These are phyloP conservation scores for Mycena epipterygia DNA, from an alignment of 768 basidiomycete species.

Conservation along the genomic window DNA sequence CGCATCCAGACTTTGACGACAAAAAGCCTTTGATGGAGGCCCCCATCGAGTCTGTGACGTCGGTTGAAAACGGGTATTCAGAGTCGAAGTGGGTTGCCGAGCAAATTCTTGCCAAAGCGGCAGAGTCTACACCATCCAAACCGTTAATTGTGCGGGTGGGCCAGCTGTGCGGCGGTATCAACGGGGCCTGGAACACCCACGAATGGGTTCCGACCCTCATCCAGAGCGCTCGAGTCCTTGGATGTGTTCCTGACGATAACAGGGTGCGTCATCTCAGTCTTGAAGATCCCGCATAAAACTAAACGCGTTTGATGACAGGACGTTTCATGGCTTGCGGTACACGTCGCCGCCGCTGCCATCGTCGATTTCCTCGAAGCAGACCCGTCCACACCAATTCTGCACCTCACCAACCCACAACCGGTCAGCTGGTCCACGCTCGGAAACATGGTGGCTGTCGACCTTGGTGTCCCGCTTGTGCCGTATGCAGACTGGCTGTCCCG, in stretches of 20 bases:
- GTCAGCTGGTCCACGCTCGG: conserved; percentile 25
- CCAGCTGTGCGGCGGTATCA: conserved; percentile 50
- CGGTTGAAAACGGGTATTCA: conserved; percentile 46
- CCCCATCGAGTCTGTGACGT: conserved; percentile 32
- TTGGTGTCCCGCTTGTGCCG: conserved; percentile 32
- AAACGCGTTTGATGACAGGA: not conserved
- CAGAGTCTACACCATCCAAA: conserved; percentile 28
- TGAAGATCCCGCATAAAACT: not conserved
- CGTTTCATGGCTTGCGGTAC: conserved; percentile 38
- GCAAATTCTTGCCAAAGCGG: not conserved
- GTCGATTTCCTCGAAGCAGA: conserved; percentile 21
- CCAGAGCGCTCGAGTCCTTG: conserved; percentile 33
- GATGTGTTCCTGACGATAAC: conserved; percentile 36
- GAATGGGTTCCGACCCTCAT: conserved; percentile 55
- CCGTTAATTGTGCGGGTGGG: conserved; percentile 52
- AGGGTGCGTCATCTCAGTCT: conserved; percentile 33
- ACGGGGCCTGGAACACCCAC: conserved; percentile 54
- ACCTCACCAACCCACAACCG: conserved; percentile 30
- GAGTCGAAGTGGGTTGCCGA: conserved; percentile 48
- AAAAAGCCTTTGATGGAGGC: conserved; percentile 34
- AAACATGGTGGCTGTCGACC: conserved; percentile 7
- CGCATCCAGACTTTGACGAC: not conserved
- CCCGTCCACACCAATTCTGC: not conserved
- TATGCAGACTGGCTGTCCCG: conserved; percentile 34
- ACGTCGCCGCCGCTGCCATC: conserved; percentile 36